phyloP scores from a whole-genome alignment of 352 stramenopile genomes.

The Pythium folliculosum region DNA sequence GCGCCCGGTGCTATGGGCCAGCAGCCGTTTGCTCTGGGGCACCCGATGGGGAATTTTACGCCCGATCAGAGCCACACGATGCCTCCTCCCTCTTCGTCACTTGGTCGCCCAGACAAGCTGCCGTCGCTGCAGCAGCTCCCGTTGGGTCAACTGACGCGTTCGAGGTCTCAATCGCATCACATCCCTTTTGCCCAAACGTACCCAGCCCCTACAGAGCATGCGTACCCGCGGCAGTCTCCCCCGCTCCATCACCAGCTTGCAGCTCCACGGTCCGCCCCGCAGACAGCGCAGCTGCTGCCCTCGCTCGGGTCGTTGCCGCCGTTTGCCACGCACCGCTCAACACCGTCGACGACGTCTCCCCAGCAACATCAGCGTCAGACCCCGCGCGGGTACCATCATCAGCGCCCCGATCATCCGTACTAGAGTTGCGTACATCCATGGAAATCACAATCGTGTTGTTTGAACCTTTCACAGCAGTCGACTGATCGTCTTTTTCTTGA shows the following conservation, averaged over 20 bases:
- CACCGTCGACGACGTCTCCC: neutral
- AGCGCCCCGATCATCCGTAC: constrained; percentile 2
- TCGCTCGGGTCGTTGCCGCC: neutral
- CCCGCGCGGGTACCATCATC: neutral
- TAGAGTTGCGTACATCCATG: neutral
- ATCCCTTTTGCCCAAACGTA: neutral
- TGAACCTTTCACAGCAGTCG: constrained; percentile 9
- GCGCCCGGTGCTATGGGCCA: neutral
- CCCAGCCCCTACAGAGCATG: neutral
- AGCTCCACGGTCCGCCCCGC: neutral
- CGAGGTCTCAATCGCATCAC: neutral
- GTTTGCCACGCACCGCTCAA: neutral
- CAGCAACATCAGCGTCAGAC: neutral
- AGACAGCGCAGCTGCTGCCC: neutral
- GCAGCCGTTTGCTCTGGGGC: constrained; percentile 6
- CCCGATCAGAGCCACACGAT: neutral
- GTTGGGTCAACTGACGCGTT: constrained; percentile 5
- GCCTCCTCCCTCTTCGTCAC: neutral
- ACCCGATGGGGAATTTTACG: neutral
- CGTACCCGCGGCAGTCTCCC: neutral
- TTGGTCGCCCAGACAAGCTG: constrained; percentile 12
- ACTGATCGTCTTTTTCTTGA: constrained; percentile 40
- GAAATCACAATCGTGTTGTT: neutral
- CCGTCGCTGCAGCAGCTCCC: constrained; percentile 21
- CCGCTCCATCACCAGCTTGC: neutral